phyloP scores from a whole-genome alignment of 176 grass and related monocot genomes.

The Hyparrhenia diplandra region DNA sequence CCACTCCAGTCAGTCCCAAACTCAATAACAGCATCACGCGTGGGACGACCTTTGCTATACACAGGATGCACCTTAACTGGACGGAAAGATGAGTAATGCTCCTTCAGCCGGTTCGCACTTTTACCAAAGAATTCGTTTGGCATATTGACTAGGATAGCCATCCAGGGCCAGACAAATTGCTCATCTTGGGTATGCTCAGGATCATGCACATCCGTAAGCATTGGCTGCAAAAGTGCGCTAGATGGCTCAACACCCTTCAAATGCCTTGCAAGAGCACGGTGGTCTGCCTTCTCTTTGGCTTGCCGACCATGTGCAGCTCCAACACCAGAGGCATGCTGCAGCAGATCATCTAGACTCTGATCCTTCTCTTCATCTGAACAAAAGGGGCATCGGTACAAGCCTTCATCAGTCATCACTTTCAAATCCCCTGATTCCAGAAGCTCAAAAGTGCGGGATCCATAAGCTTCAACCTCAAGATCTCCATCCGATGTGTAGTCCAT shows the following conservation, averaged over 20 bases:
- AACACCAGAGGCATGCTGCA: constrained; percentile 66
- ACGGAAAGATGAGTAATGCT: constrained; percentile 39
- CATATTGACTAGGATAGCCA: constrained; percentile 56
- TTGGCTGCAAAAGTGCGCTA: neutral
- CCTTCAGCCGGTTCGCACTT: constrained; percentile 64
- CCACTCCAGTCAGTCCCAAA: constrained; percentile 52
- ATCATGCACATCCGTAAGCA: constrained; percentile 4
- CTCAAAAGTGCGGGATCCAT: constrained; percentile 24
- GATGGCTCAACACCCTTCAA: constrained; percentile 27
- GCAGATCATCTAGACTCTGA: constrained; percentile 40
- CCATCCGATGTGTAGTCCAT: constrained; percentile 51
- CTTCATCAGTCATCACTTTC: constrained; percentile 39
- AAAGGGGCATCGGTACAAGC: constrained; percentile 59
- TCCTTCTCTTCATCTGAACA: constrained; percentile 54
- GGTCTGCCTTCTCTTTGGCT: constrained; percentile 55
- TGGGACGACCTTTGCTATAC: constrained; percentile 38
- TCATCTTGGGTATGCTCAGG: constrained; percentile 35
- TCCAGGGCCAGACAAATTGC: constrained; percentile 66
- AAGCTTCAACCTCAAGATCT: constrained; percentile 60
- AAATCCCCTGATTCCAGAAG: constrained; percentile 46
- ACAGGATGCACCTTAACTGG: constrained; percentile 51
- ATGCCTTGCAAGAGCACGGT: constrained; percentile 60
- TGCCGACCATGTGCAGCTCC: constrained; percentile 38
- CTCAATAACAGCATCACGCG: constrained; percentile 54
- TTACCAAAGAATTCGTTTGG: constrained; percentile 46